Conservation (phyloP, 192 early-diverging fungal genomes). For the Coemansia sp. region DNA sequence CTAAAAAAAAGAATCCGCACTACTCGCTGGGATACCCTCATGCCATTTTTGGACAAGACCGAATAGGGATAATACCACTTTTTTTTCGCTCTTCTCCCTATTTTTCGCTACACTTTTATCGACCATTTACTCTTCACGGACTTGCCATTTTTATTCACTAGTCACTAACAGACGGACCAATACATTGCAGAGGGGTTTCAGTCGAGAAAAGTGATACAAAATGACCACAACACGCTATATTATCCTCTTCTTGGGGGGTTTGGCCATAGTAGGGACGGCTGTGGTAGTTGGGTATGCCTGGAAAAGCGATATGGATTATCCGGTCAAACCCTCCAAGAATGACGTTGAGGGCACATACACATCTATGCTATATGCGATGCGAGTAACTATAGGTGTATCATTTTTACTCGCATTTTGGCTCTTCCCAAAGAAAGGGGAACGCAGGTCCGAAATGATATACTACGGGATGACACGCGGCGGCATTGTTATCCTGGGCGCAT, state of each 20-base stretch:
- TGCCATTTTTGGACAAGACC: neutral
- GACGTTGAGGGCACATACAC: neutral
- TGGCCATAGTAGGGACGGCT: neutral
- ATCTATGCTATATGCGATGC: neutral
- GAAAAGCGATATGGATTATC: neutral
- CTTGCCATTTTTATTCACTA: neutral
- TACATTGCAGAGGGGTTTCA: neutral
- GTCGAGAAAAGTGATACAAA: neutral
- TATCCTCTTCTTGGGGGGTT: neutral
- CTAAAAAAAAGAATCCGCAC: neutral
- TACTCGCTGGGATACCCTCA: neutral
- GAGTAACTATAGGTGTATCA: neutral
- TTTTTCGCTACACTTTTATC: neutral
- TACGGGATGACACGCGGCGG: conserved; percentile 1
- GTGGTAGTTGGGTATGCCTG: neutral
- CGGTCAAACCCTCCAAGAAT: neutral
- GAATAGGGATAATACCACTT: neutral
- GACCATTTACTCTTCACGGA: neutral
- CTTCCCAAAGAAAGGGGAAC: neutral
- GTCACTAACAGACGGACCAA: neutral
- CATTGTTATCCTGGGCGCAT: neutral
- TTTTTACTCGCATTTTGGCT: neutral
- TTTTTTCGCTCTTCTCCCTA: neutral
- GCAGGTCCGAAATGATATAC: neutral
- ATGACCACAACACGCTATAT: neutral